These are phyloP conservation scores for Quercus glauca DNA, from an alignment of 306 rosid genomes.

Conservation along the genomic window DNA sequence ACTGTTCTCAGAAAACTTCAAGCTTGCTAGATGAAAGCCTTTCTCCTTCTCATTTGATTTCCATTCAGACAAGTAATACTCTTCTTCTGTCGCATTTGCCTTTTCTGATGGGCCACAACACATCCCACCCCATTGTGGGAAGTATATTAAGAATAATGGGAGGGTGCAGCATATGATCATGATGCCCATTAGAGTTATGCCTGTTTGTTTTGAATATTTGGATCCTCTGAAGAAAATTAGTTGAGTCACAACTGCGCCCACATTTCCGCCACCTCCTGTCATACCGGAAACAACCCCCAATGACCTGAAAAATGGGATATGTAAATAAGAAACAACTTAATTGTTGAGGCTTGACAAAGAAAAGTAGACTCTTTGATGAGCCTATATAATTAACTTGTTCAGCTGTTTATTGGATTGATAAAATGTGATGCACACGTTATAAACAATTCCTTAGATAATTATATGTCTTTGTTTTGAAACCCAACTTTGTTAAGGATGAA, in stretches of 20 bases:
- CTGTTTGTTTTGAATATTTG: constrained; percentile 62
- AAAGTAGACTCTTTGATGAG: background rate
- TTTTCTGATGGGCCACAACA: constrained; percentile 55
- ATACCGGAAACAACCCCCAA: constrained; percentile 80
- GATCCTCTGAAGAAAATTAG: constrained; percentile 82
- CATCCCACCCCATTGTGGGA: constrained; percentile 97
- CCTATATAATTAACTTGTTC: background rate
- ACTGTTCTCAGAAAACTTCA: constrained; percentile 79
- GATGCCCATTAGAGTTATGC: constrained; percentile 80
- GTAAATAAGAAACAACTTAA: background rate
- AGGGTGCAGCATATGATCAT: constrained; percentile 76
- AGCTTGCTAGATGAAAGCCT: constrained; percentile 57
- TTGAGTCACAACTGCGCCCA: constrained; percentile 83
- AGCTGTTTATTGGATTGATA: background rate
- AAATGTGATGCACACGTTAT: background rate
- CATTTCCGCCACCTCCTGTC: constrained; percentile 97
- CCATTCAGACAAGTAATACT: constrained; percentile 77
- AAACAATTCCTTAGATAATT: background rate
- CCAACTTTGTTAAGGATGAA: too few species aligned
- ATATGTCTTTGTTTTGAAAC: background rate
- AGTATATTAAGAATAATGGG: constrained; percentile 52
- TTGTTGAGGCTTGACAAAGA: background rate
- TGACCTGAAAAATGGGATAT: constrained; percentile 47
- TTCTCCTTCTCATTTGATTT: constrained; percentile 52
- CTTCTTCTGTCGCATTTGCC: constrained; percentile 55